These are phyloP conservation scores for Chlorella sorokiniana DNA, from an alignment of 139 green algal species.

Conservation along the genomic window DNA sequence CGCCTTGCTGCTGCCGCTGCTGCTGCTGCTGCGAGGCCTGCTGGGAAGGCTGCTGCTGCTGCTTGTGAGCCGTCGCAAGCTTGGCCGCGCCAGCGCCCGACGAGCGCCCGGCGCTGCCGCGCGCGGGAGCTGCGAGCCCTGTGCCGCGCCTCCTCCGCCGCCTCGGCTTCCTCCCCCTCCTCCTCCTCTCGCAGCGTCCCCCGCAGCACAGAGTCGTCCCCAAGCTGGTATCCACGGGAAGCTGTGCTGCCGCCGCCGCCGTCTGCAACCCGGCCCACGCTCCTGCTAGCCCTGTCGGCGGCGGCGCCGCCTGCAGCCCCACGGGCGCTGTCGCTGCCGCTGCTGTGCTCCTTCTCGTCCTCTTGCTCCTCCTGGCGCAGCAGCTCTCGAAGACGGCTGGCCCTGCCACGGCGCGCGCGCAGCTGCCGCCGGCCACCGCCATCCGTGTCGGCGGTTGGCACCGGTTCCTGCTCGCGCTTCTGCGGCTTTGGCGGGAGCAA, in stretches of 20 bases:
- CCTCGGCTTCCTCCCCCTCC: no score
- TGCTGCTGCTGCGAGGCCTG: neutral
- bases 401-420: neutral
- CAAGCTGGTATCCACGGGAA: conserved; percentile 8
- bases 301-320: neutral
- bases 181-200: neutral
- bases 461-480: neutral
- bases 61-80: neutral
- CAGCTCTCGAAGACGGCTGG: neutral
- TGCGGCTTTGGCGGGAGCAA: neutral
- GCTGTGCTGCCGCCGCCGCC: neutral
- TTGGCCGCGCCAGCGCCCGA: neutral
- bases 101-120: neutral
- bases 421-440: neutral
- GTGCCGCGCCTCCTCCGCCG: neutral
- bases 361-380: conserved; percentile 11
- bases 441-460: neutral
- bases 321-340: neutral
- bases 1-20: neutral
- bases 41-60: neutral
- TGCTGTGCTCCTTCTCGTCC: conserved; percentile 6
- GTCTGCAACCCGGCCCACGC: neutral
- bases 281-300: neutral
- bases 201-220: neutral
- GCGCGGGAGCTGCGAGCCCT: neutral